Evolutionary conservation across 495 filamentous ascomycete species (phyloP), one percentile per base, ranked within the genome.

Genomic region (Neurospora tetrasperma): DNA sequence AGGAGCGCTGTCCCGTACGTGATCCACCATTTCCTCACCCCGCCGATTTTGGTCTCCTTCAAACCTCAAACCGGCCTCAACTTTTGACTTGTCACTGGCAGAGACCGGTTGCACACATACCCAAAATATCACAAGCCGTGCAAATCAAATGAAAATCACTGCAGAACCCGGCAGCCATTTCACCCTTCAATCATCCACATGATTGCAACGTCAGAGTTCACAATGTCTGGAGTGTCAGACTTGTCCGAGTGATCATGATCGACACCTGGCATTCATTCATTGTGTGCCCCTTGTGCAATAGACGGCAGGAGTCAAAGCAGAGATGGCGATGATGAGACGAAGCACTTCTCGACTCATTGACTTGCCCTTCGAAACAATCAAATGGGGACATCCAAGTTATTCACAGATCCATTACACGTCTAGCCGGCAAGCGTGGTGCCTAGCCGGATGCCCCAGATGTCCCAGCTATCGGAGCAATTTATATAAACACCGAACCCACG

Each of bases 101-200:
- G 54, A 62, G 27, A 62, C 14, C 54, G 23, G 54, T 54, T 27
- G 27, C 46, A 54, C 46, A 54, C 46, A 54, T 54, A 4, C 35
- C 35, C 35, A 38, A 38, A 38, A 38, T 4, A 59, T 59, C 14
- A 62, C 23, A 62, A 35, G 27, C 54, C 14, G 54, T 14, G 72
- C 35, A 69, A 41, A 74, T 72, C 35, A 69, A 66, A 31, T 46
- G 73, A 71, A 72, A 31, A 74, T 74, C 73, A 68, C 59, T 72
- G 71, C 74, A 59, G 69, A 75, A 66, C 66, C 73, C 42, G 74
- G 72, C 46, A 74, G 59, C 54, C 38, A 73, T 35, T 27, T 66
- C 54, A 66, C 14, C 54, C 54, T 66, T 66, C 27, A 35, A 66
- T 66, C 27, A 35, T 35, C 54, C 54, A 66, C 54, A 66, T 66